phyloP scores from a whole-genome alignment of 2,329 filamentous ascomycete species.

The Hypoxylon sp. region DNA sequence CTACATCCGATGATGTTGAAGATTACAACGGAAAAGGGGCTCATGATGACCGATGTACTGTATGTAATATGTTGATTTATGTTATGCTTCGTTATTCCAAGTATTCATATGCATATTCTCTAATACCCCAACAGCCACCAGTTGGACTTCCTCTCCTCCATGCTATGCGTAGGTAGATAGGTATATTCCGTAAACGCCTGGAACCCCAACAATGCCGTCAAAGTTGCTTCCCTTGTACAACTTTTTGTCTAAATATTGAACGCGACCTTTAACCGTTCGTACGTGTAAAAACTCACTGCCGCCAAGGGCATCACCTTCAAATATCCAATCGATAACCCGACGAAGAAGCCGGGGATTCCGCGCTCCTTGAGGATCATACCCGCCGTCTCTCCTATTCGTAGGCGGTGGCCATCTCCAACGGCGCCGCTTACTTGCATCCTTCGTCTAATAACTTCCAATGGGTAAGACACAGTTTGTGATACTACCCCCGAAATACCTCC shows the following conservation, averaged over 20 bases:
- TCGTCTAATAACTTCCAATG: conserved; percentile 88
- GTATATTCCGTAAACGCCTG: conserved; percentile 37
- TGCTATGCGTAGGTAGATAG: conserved; percentile 23
- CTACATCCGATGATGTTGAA: no score
- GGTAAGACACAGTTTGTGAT: conserved; percentile 92
- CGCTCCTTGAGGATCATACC: conserved; percentile 76
- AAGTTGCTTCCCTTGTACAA: conserved; percentile 7
- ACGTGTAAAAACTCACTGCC: conserved; percentile 74
- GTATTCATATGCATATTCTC: conserved; percentile 10
- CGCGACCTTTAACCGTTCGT: conserved; percentile 69
- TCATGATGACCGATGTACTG: background rate
- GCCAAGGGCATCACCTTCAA: conserved; percentile 92
- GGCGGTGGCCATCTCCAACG: conserved; percentile 84
- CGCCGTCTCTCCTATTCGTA: conserved; percentile 82
- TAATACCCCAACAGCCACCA: conserved; percentile 11
- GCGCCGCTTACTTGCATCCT: conserved; percentile 97
- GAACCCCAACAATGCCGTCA: conserved; percentile 30
- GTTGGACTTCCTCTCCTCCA: conserved; percentile 16
- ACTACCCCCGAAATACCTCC: conserved; percentile 89
- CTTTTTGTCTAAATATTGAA: conserved; percentile 67
- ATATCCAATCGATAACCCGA: conserved; percentile 94
- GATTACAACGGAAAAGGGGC: background rate
- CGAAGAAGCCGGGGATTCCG: conserved; percentile 85
- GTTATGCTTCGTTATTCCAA: conserved; percentile 15
- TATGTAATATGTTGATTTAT: conserved; percentile 22